Conservation (phyloP, 1,284 basidiomycete species). For the Rhizoctonia solani region DNA sequence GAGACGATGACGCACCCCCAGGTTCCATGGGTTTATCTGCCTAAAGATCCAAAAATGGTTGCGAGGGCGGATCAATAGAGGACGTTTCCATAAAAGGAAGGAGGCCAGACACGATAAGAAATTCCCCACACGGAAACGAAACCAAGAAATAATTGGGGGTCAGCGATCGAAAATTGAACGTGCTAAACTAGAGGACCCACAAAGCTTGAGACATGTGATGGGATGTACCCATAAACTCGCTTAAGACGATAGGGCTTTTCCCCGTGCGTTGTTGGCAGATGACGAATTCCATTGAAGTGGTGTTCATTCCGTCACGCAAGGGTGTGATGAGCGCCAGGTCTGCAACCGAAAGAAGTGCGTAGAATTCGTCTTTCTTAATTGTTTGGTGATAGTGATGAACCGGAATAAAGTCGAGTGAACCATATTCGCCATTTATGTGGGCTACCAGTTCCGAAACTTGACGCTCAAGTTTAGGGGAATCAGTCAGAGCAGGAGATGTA, state of each 20-base stretch:
- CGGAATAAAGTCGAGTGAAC: slow-evolving; percentile 93
- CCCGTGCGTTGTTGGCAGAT: slow-evolving; percentile 82
- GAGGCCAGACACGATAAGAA: slow-evolving; percentile 40
- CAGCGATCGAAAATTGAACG: not conserved
- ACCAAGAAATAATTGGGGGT: not conserved
- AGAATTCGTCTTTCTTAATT: slow-evolving; percentile 97
- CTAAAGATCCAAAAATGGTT: slow-evolving; percentile 40
- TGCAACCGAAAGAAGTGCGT: slow-evolving; percentile 92
- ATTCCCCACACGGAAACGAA: slow-evolving; percentile 4
- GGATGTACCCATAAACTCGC: slow-evolving; percentile 97
- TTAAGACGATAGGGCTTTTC: slow-evolving; percentile 86
- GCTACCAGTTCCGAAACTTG: slow-evolving; percentile 94
- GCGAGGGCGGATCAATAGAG: slow-evolving; percentile 51
- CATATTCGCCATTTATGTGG: slow-evolving; percentile 97
- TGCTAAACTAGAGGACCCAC: slow-evolving; percentile 48
- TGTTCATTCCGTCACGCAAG: slow-evolving; percentile 98
- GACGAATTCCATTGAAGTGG: slow-evolving; percentile 97
- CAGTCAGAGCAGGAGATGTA: slow-evolving; percentile 91
- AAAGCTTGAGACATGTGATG: slow-evolving; percentile 83
- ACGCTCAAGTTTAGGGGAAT: slow-evolving; percentile 91
- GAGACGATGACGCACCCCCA: slow-evolving; percentile 62
- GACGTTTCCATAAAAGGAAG: slow-evolving; percentile 45
- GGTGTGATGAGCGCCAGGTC: slow-evolving; percentile 96
- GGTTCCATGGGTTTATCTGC: slow-evolving; percentile 84
- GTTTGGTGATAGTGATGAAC: slow-evolving; percentile 99